Conservation (phyloP, 495 filamentous ascomycete species). For the Paragyromitra xinjiangensis region DNA sequence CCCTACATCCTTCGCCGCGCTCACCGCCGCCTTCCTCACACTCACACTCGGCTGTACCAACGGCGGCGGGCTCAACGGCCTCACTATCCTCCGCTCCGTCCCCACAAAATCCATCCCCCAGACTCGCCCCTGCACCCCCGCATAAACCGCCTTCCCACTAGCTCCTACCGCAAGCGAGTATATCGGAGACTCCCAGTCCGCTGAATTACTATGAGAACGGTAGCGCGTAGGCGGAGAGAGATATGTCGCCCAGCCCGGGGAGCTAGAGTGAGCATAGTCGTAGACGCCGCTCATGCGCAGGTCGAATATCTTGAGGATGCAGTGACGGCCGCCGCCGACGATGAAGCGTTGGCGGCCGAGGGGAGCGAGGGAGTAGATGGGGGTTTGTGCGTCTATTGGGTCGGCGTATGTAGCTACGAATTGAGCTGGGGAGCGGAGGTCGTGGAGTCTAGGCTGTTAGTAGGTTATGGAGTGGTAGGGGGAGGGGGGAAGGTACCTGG, state of each 20-base stretch:
- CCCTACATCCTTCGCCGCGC: not conserved
- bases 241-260: constrained; percentile 48
- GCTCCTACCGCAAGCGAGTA: constrained; percentile 43
- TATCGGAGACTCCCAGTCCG: constrained; percentile 36
- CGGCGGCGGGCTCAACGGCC: not conserved
- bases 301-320: constrained; percentile 72
- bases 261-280: constrained; percentile 52
- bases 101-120: constrained; percentile 52
- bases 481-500: constrained; percentile 59
- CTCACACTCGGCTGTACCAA: not conserved
- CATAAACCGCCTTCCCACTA: constrained; percentile 41
- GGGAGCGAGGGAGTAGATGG: constrained; percentile 69
- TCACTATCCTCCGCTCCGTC: not conserved
- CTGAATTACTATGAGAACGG: not conserved
- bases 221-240: constrained; percentile 10
- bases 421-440: constrained; percentile 66
- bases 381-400: constrained; percentile 64
- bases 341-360: constrained; percentile 68
- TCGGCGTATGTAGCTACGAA: constrained; percentile 66
- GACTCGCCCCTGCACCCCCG: constrained; percentile 42
- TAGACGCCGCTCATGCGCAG: constrained; percentile 66
- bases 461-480: constrained; percentile 3
- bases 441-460: constrained; percentile 66
- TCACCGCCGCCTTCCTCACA: not conserved
- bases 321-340: constrained; percentile 66